These are phyloP conservation scores for Xylariales sp. DNA, from an alignment of 2,329 filamentous ascomycete genomes.

Conservation along the genomic window DNA sequence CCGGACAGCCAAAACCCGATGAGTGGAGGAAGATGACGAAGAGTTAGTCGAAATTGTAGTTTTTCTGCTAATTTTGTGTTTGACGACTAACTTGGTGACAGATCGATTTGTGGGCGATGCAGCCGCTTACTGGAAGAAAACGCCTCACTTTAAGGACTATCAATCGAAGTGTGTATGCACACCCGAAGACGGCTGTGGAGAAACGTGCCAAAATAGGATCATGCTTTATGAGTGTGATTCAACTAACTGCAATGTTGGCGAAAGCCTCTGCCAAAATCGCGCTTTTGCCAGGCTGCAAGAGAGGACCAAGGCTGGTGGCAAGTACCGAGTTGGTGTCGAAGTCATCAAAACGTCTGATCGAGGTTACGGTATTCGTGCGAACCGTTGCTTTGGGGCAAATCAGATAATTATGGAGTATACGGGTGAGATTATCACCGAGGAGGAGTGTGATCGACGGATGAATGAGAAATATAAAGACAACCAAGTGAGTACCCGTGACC, in stretches of 20 bases:
- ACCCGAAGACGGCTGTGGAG: constrained; percentile 82
- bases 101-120: constrained; percentile 93
- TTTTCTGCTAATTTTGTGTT: background rate
- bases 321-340: constrained; percentile 93
- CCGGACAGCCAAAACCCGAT: constrained; percentile 88
- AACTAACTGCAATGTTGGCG: constrained; percentile 84
- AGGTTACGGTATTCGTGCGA: constrained; percentile 91
- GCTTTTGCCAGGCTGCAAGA: constrained; percentile 84
- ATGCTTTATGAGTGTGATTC: constrained; percentile 98
- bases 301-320: constrained; percentile 80
- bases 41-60: constrained; percentile 67
- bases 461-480: constrained; percentile 93
- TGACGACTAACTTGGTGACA: constrained; percentile 56
- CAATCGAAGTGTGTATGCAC: constrained; percentile 83
- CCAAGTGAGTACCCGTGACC: constrained; percentile 68
- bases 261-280: constrained; percentile 83
- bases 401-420: constrained; percentile 99
- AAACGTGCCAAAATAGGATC: constrained; percentile 91
- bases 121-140: constrained; percentile 82
- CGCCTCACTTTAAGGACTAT: constrained; percentile 77
- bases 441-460: constrained; percentile 94
- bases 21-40: constrained; percentile 93
- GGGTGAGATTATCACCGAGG: constrained; percentile 95
- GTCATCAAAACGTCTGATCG: constrained; percentile 90
- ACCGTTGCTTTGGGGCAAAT: constrained; percentile 84